phyloP scores from a whole-genome alignment of 768 basidiomycete genomes.

The Suillus hirtellus region DNA sequence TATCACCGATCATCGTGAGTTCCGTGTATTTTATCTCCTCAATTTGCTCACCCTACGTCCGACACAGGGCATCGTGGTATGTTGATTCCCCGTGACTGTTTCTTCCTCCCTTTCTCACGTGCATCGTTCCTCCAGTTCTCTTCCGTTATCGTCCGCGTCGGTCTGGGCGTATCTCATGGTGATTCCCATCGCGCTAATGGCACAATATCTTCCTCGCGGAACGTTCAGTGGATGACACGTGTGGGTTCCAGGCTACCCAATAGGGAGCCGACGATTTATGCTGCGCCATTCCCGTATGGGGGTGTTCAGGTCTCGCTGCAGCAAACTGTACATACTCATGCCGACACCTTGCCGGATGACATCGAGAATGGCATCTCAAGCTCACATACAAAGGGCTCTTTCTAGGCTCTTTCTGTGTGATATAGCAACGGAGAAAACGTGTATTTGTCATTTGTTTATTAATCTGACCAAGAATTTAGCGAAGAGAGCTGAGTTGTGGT shows the following conservation, averaged over 20 bases:
- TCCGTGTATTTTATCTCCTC: background rate
- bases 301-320: conserved; percentile 12
- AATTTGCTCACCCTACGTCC: conserved; percentile 1
- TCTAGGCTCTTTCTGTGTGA: background rate
- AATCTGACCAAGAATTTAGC: background rate
- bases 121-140: conserved; percentile 20
- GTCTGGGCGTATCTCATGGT: conserved; percentile 22
- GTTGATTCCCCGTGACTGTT: conserved; percentile 8
- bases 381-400: background rate
- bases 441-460: too few relatives aligned
- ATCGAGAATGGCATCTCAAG: background rate
- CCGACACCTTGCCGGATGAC: conserved; percentile 8
- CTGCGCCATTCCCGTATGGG: conserved; percentile 10
- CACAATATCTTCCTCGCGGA: conserved; percentile 4
- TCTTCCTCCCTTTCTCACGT: background rate
- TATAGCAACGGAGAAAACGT: background rate
- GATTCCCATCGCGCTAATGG: conserved; percentile 1
- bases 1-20: conserved; percentile 22
- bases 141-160: conserved; percentile 29
- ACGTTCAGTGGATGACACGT: background rate
- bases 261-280: background rate
- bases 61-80: conserved; percentile 21
- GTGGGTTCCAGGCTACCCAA: background rate
- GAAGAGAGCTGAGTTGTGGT: too few relatives aligned
- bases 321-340: conserved; percentile 13